Conservation (phyloP, 2,329 filamentous ascomycete genomes). For the Alternaria triticimaculans region DNA sequence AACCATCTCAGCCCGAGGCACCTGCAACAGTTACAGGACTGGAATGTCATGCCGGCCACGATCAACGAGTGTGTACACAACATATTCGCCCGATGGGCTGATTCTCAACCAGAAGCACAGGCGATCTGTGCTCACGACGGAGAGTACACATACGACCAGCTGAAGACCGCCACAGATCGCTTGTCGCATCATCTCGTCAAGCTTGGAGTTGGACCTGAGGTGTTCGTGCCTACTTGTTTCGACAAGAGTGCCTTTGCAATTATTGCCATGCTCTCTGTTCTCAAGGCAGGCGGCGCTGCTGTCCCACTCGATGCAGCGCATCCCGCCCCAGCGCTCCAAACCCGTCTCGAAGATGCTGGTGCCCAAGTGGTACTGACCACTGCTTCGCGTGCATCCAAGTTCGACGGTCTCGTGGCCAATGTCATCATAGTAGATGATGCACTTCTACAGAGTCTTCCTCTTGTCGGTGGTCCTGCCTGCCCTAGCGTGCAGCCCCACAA, state of each 20-base stretch:
- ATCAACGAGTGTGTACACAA: conserved; percentile 42
- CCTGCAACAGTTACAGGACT: conserved; percentile 34
- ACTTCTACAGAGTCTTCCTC: conserved; percentile 45
- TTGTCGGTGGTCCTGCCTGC: conserved; percentile 19
- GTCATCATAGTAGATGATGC: conserved; percentile 41
- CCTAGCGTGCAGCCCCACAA: conserved; percentile 33
- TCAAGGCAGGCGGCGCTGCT: conserved; percentile 48
- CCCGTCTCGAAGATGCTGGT: conserved; percentile 48
- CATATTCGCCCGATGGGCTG: conserved; percentile 33
- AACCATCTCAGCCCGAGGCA: conserved; percentile 50
- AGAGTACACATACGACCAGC: conserved; percentile 41
- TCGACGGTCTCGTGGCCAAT: conserved; percentile 52
- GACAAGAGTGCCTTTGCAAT: conserved; percentile 48
- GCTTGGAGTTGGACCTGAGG: conserved; percentile 40
- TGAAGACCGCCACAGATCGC: conserved; percentile 32
- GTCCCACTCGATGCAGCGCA: conserved; percentile 47
- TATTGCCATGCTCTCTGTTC: conserved; percentile 48
- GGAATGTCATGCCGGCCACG: conserved; percentile 43
- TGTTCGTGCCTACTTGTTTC: conserved; percentile 48
- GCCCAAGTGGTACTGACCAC: conserved; percentile 52
- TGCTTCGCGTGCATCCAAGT: conserved; percentile 44
- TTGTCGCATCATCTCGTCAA: conserved; percentile 39
- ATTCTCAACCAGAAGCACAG: conserved; percentile 31
- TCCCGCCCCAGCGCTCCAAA: conserved; percentile 46
- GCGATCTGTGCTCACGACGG: conserved; percentile 45